phyloP scores from a whole-genome alignment of 78 protist species.

The Dictyostelium firmibasis region DNA sequence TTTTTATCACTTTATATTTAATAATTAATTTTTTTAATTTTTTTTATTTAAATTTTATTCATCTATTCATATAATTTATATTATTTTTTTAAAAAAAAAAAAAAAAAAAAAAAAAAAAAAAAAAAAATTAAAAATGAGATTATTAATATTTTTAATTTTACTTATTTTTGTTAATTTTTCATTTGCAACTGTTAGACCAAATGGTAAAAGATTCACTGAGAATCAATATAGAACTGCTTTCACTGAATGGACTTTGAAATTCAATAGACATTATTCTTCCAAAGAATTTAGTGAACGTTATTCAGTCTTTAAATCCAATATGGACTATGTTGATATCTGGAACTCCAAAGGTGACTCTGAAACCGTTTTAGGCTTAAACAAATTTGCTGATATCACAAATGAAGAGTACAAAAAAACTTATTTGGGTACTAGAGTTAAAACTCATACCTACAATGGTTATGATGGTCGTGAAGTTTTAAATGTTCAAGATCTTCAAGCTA shows the following conservation, averaged over 20 bases:
- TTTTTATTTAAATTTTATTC: too few species aligned
- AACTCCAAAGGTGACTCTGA: not conserved
- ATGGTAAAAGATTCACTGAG: not conserved
- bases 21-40: too few species aligned
- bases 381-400: slow-evolving; percentile 61
- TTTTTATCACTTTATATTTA: too few species aligned
- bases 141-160: not conserved
- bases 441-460: not conserved
- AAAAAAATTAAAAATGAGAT: not conserved
- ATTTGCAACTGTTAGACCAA: not conserved
- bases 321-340: slow-evolving; percentile 54
- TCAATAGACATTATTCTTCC: not conserved
- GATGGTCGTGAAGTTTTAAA: not conserved
- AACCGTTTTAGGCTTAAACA: slow-evolving; percentile 33
- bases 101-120: not conserved
- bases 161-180: not conserved
- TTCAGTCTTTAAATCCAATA: slow-evolving; percentile 23
- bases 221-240: slow-evolving; percentile 31
- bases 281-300: slow-evolving; percentile 12
- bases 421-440: slow-evolving; percentile 25
- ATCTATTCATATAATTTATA: not conserved
- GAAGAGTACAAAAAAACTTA: slow-evolving; percentile 8
- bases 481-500: too few species aligned
- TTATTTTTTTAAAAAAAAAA: too few species aligned
- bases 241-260: slow-evolving; percentile 12